These are phyloP conservation scores for Hypomontagnella monticulosa DNA, from an alignment of 495 filamentous ascomycete genomes.

Conservation along the genomic window DNA sequence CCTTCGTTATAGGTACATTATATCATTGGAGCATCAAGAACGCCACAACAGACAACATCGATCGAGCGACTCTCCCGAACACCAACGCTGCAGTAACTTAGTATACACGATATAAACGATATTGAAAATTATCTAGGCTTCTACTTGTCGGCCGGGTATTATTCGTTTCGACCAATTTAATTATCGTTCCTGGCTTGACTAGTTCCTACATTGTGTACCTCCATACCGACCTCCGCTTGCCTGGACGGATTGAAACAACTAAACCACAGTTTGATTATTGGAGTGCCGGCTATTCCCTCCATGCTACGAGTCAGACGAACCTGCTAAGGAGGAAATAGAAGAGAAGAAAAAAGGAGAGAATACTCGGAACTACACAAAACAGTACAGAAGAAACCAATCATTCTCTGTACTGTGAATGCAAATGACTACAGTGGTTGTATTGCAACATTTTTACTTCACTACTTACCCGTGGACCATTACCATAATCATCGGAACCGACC, in stretches of 20 bases:
- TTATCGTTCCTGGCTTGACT: neutral
- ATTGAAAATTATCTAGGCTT: neutral
- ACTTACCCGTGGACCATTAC: too few relatives aligned
- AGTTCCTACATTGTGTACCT: too few relatives aligned
- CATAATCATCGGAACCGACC: too few relatives aligned
- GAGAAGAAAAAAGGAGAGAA: neutral
- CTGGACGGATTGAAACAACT: too few relatives aligned
- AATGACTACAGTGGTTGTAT: too few relatives aligned
- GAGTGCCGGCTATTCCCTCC: slow-evolving; percentile 6
- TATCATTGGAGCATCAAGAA: slow-evolving; percentile 8
- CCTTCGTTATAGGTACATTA: slow-evolving; percentile 13
- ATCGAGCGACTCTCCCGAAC: neutral
- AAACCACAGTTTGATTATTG: slow-evolving; percentile 11
- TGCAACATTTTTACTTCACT: too few relatives aligned
- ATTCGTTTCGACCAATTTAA: neutral
- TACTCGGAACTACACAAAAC: too few relatives aligned
- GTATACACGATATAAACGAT: neutral
- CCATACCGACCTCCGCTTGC: too few relatives aligned
- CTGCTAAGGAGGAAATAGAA: slow-evolving; percentile 1
- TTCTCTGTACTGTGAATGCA: too few relatives aligned
- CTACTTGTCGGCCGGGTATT: neutral
- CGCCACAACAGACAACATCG: neutral
- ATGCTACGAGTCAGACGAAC: slow-evolving; percentile 2
- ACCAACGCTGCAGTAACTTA: neutral
- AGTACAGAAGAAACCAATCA: too few relatives aligned